These are phyloP conservation scores for Ammopiptanthus mongolicus DNA, from an alignment of 306 rosid genomes.

Conservation along the genomic window DNA sequence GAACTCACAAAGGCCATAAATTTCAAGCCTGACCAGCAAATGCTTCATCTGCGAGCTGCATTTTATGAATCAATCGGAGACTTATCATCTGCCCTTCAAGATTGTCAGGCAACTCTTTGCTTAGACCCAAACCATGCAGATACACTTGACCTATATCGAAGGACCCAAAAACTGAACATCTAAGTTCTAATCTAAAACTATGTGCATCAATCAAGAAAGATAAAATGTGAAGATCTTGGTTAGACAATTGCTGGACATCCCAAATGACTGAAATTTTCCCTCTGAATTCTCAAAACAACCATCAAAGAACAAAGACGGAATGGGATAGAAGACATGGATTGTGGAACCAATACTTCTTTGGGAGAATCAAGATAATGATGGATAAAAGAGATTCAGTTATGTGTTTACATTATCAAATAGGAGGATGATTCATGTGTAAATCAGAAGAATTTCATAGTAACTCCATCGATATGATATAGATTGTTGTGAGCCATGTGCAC, in stretches of 20 bases:
- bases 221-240: neutral
- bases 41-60: conserved; percentile 88
- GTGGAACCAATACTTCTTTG: conserved; percentile 17
- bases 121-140: conserved; percentile 69
- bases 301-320: conserved; percentile 6
- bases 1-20: conserved; percentile 69
- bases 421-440: conserved; percentile 13
- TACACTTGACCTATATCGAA: conserved; percentile 56
- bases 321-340: neutral
- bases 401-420: conserved; percentile 13
- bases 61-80: conserved; percentile 70
- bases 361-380: neutral
- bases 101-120: conserved; percentile 79
- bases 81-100: conserved; percentile 45
- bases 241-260: neutral
- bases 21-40: conserved; percentile 76
- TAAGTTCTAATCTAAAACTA: conserved; percentile 9
- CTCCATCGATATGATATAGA: conserved; percentile 20
- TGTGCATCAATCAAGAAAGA: neutral
- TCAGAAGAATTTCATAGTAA: conserved; percentile 5
- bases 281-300: neutral
- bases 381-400: neutral
- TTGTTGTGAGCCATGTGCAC: conserved; percentile 9
- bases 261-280: neutral
- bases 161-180: conserved; percentile 37